Evolutionary conservation across 306 rosid genomes (phyloP), one percentile per base, ranked within the genome.

Genomic region (Glycine soja): DNA sequence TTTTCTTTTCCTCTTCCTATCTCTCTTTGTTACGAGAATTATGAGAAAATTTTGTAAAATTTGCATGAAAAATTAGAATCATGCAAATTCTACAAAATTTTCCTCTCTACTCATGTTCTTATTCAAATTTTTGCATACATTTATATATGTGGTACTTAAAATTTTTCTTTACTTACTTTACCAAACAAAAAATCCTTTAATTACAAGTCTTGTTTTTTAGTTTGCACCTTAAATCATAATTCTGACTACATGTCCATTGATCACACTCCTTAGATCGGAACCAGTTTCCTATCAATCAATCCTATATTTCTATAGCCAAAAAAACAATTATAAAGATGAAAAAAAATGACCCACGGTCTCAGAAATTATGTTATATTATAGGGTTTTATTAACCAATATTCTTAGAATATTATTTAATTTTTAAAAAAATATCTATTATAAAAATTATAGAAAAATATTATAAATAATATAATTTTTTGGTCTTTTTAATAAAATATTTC

Each of bases 191-290:
- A 3, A 56, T 9, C 6, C 36, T 58, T 0, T 9, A 57, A 57
- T 57, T 8, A 8, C 34, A 6, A 57, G 11, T 18, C 63, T 8
- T 18, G 34, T 7, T 7, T 57, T 56, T 16, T 8, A 57, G 7
- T 57, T 16, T 58, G 63, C 63, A 54, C 1, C 32, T 16, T 56
- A 54, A 18, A 62, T 12, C 2, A 62, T 30, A 30, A 62, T 62
- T 30, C 43, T 30, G 16, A 62, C 13, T 32, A 14, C 7, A 5
- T 30, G 24, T 46, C 52, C 77, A 32, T 30, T 16, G 34, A 57
- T 45, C 57, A 54, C 58, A 77, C 11, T 46, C 42, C 69, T 61
- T 46, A 63, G 40, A 80, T 80, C 67, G n/a, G 70, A 65, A 8
- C 70, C 70, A 57, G 36, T 32, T 14, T 68, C 57, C 53, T 13